Evolutionary conservation across 2,329 filamentous ascomycete species (phyloP).

Genomic region (Hypocreales sp.): DNA sequence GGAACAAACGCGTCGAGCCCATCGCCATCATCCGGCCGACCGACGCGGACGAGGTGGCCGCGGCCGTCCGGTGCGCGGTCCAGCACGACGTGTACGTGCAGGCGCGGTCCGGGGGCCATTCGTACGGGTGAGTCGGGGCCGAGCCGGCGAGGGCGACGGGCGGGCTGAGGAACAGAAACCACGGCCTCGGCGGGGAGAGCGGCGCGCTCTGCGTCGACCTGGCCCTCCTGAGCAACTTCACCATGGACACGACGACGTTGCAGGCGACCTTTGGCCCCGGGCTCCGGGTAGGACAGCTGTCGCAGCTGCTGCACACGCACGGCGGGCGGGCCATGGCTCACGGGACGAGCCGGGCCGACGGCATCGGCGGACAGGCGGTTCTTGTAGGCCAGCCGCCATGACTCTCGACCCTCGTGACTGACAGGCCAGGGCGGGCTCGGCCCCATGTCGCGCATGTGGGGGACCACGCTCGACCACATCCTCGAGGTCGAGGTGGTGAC

Average conservation of each 20-base stretch:
- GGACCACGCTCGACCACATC: slow-evolving; percentile 37
- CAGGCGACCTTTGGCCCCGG: slow-evolving; percentile 42
- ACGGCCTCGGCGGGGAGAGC: slow-evolving; percentile 31
- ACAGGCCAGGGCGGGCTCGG: slow-evolving; percentile 38
- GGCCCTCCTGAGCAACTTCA: slow-evolving; percentile 33
- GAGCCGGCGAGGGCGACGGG: no score
- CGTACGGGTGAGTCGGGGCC: slow-evolving; percentile 33
- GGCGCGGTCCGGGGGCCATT: slow-evolving; percentile 48
- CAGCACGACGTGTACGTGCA: slow-evolving; percentile 37
- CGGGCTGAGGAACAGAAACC: slow-evolving; percentile 15
- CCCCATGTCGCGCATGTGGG: slow-evolving; percentile 44
- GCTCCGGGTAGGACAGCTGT: slow-evolving; percentile 33
- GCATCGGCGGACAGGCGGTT: slow-evolving; percentile 42
- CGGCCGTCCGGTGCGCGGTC: slow-evolving; percentile 40
- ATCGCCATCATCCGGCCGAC: slow-evolving; percentile 39
- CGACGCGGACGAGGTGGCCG: slow-evolving; percentile 36
- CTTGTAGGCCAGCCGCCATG: slow-evolving; percentile 30
- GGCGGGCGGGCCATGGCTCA: slow-evolving; percentile 43
- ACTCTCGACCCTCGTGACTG: no score
- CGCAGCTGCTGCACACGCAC: slow-evolving; percentile 29
- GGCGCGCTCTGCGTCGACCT: slow-evolving; percentile 40
- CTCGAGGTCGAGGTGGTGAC: slow-evolving; percentile 40
- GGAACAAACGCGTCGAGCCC: slow-evolving; percentile 33
- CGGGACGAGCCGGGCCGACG: slow-evolving; percentile 42
- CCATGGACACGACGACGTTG: slow-evolving; percentile 35